phyloP scores from a whole-genome alignment of 2,329 filamentous ascomycete genomes.

The Cytospora schulzeri region DNA sequence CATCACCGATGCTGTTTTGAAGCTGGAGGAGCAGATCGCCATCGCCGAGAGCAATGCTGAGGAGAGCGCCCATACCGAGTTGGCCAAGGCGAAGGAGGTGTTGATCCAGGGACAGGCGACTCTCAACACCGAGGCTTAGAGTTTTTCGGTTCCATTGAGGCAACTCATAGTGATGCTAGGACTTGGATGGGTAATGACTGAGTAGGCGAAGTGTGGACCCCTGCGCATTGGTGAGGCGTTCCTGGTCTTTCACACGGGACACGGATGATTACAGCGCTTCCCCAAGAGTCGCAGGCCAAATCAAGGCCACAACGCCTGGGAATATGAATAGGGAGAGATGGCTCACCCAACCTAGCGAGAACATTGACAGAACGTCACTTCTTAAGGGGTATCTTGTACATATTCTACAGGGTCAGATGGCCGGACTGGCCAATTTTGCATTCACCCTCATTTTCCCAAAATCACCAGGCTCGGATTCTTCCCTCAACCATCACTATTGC shows the following conservation, averaged over 20 bases:
- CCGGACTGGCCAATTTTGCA: neutral
- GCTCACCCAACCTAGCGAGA: neutral
- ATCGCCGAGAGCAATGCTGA: slow-evolving; percentile 51
- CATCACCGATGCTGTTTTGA: slow-evolving; percentile 70
- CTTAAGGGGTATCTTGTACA: slow-evolving; percentile 26
- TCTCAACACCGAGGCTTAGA: slow-evolving; percentile 32
- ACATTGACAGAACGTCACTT: neutral
- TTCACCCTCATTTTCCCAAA: neutral
- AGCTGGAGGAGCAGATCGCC: slow-evolving; percentile 76
- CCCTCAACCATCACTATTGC: slow-evolving; percentile 1
- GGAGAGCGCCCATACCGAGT: slow-evolving; percentile 48
- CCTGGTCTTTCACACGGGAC: neutral
- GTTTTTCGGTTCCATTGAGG: neutral
- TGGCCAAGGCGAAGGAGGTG: slow-evolving; percentile 57
- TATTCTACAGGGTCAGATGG: slow-evolving; percentile 2
- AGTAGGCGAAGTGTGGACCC: neutral
- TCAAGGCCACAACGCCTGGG: neutral
- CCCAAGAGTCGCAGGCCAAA: neutral
- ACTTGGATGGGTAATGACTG: slow-evolving; percentile 3
- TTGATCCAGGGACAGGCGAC: slow-evolving; percentile 52
- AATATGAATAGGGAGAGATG: neutral
- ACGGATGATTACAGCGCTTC: neutral
- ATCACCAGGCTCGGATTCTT: neutral
- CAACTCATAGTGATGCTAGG: slow-evolving; percentile 18
- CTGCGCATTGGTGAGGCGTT: neutral